These are phyloP conservation scores for Fusarium zealandicum DNA, from an alignment of 2,329 filamentous ascomycete genomes.

Conservation along the genomic window DNA sequence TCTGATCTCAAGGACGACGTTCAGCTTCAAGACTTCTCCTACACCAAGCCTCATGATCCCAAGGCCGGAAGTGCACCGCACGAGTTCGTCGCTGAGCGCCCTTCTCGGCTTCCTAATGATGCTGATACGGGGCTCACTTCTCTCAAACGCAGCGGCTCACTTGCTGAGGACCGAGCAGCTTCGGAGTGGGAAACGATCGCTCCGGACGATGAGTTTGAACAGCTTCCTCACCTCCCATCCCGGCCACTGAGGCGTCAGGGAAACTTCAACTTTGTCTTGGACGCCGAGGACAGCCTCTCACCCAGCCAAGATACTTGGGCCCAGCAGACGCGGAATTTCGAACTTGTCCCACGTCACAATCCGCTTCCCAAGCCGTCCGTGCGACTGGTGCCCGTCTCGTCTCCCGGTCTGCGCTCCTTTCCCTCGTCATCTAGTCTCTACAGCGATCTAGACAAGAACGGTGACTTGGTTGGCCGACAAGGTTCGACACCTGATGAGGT, in stretches of 20 bases:
- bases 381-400: constrained; percentile 12
- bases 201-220: constrained; percentile 37
- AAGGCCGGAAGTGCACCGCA: constrained; percentile 9
- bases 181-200: constrained; percentile 46
- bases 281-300: constrained; percentile 9
- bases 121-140: neutral
- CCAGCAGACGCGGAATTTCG: constrained; percentile 17
- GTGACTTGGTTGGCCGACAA: constrained; percentile 7
- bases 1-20: constrained; percentile 15
- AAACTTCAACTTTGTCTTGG: constrained; percentile 28
- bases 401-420: constrained; percentile 37
- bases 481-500: constrained; percentile 2
- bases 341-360: constrained; percentile 20
- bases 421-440: constrained; percentile 42
- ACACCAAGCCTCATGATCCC: constrained; percentile 6
- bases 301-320: constrained; percentile 4
- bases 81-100: constrained; percentile 28
- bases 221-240: constrained; percentile 7
- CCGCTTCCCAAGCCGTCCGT: constrained; percentile 16
- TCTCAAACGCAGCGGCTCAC: neutral
- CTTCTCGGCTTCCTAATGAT: constrained; percentile 7
- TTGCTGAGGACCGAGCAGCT: constrained; percentile 28
- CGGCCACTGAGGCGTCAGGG: constrained; percentile 15
- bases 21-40: constrained; percentile 21
- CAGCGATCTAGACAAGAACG: constrained; percentile 29